phyloP scores from a whole-genome alignment of 805 yeast species.

The Candida coquimbonensis region DNA sequence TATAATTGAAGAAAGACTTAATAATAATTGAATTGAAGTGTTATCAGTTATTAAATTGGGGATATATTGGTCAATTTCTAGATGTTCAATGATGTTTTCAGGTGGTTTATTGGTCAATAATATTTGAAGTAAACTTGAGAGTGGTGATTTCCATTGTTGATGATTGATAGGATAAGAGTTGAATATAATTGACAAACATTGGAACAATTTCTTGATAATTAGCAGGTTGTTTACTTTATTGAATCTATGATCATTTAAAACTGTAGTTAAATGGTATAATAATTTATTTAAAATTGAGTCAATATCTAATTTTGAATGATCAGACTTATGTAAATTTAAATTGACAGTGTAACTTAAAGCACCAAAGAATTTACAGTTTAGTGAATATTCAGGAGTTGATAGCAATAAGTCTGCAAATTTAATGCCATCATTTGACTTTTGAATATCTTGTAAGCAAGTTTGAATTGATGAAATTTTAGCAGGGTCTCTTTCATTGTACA shows the following conservation, averaged over 20 bases:
- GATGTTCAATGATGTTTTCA: background rate
- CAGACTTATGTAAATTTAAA: conserved; percentile 28
- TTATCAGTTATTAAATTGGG: conserved; percentile 4
- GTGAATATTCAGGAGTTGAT: conserved; percentile 25
- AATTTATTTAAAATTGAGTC: conserved; percentile 9
- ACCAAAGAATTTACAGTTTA: conserved; percentile 65
- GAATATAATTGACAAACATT: conserved; percentile 46
- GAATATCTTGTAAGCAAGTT: conserved; percentile 47
- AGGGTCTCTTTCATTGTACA: conserved; percentile 23
- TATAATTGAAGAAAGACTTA: conserved; percentile 37
- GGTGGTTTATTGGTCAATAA: conserved; percentile 11
- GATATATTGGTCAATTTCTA: conserved; percentile 9
- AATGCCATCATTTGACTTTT: conserved; percentile 50
- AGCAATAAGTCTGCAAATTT: conserved; percentile 50
- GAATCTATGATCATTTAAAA: conserved; percentile 7
- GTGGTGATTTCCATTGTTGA: conserved; percentile 34
- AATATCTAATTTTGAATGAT: conserved; percentile 14
- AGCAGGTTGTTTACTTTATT: conserved; percentile 24
- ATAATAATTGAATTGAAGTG: conserved; percentile 9
- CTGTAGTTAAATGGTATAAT: conserved; percentile 10
- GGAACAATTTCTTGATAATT: conserved; percentile 52
- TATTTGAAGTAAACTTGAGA: conserved; percentile 22
- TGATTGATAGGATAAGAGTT: conserved; percentile 24
- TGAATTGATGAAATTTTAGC: conserved; percentile 40
- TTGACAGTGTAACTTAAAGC: conserved; percentile 72